phyloP scores from a whole-genome alignment of 2,329 filamentous ascomycete species.

The Beauveria scarabaeidicola region DNA sequence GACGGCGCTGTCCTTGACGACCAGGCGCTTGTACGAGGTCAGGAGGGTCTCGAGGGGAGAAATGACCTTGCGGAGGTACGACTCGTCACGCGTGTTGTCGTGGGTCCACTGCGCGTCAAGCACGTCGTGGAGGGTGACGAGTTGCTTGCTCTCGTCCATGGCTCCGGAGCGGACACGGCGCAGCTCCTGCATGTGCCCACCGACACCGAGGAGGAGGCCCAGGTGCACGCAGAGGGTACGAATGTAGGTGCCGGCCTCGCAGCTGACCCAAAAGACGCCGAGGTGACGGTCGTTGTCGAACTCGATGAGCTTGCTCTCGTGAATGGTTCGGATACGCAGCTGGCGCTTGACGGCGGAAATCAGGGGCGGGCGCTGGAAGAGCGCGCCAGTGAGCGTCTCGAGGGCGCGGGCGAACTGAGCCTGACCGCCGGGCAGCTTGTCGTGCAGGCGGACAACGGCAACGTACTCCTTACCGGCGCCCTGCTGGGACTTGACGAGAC shows the following conservation, averaged over 20 bases:
- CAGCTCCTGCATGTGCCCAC: constrained; percentile 97
- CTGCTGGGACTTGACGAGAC: constrained; percentile 97
- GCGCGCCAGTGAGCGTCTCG: constrained; percentile 89
- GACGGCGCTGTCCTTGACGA: constrained; percentile 77
- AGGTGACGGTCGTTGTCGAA: constrained; percentile 98
- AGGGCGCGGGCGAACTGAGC: constrained; percentile 87
- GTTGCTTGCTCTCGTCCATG: constrained; percentile 81
- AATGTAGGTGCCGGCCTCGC: constrained; percentile 95
- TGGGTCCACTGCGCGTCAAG: constrained; percentile 93
- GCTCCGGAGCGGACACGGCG: constrained; percentile 88
- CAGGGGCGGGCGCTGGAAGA: constrained; percentile 84
- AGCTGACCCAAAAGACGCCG: constrained; percentile 98
- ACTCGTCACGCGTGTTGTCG: constrained; percentile 93
- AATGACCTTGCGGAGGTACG: constrained; percentile 85
- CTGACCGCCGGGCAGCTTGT: constrained; percentile 88
- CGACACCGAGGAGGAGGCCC: constrained; percentile 66
- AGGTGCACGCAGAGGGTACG: constrained; percentile 95
- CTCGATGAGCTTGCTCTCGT: constrained; percentile 93
- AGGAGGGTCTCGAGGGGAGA: constrained; percentile 86
- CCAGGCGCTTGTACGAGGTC: constrained; percentile 88
- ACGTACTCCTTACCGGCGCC: constrained; percentile 99
- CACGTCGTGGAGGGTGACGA: constrained; percentile 81
- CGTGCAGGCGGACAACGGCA: constrained; percentile 87
- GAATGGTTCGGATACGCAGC: constrained; percentile 94
- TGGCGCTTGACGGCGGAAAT: constrained; percentile 99